These are phyloP conservation scores for Macadamia integrifolia DNA, from an alignment of 164 flowering plant genomes.

Conservation along the genomic window DNA sequence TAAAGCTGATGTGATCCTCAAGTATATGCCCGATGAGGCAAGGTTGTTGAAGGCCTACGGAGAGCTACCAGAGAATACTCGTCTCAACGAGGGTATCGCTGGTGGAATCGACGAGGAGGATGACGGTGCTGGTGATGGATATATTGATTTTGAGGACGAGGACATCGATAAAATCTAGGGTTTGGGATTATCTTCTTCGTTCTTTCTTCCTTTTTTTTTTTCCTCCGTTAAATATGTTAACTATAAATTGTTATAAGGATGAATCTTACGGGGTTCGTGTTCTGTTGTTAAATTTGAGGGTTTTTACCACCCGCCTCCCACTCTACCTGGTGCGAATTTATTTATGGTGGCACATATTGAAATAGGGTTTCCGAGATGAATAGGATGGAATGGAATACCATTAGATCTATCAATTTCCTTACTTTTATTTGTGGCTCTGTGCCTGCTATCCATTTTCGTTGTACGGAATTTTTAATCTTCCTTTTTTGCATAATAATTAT, in stretches of 20 bases:
- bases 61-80: constrained; percentile 22
- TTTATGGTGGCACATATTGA: background rate
- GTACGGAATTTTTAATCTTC: background rate
- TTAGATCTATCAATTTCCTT: background rate
- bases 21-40: constrained; percentile 30
- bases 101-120: constrained; percentile 24
- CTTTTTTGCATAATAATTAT: background rate
- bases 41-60: constrained; percentile 26
- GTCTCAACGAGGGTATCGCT: constrained; percentile 24
- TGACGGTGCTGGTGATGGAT: constrained; percentile 16
- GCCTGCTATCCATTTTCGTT: background rate
- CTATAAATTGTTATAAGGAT: background rate
- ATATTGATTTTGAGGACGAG: constrained; percentile 27
- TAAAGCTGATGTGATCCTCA: constrained; percentile 27
- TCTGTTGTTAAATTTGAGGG: too few relatives aligned
- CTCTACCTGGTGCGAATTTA: too few relatives aligned
- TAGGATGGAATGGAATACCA: background rate
- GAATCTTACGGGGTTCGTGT: too few relatives aligned
- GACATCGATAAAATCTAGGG: constrained; percentile 26
- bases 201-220: too few relatives aligned
- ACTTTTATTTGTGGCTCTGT: background rate
- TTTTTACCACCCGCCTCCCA: too few relatives aligned
- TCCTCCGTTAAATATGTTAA: too few relatives aligned
- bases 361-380: background rate
- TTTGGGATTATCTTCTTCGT: background rate